A percentile compares a stretch with the other conserved stretches of the same genome.
Evolutionary conservation across 306 rosid species (phyloP).

Genomic region (Cercis canadensis): DNA sequence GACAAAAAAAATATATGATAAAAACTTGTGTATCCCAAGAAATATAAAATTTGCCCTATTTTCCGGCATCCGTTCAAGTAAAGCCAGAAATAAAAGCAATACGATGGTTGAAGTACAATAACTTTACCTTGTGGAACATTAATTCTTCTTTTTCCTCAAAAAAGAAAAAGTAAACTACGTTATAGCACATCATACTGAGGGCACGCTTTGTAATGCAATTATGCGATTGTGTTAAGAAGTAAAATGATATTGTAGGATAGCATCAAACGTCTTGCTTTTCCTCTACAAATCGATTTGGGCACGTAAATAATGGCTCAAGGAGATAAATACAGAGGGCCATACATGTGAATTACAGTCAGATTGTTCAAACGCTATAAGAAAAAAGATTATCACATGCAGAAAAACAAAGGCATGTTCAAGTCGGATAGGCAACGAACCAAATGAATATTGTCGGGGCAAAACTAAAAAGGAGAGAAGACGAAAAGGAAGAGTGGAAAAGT

Average conservation of each 20-base stretch:
- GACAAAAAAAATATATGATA: too few species aligned
- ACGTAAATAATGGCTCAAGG: conserved; percentile 1
- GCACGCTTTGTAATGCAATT: conserved; percentile 32
- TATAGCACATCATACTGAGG: conserved; percentile 23
- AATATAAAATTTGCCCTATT: too few species aligned
- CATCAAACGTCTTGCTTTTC: conserved; percentile 32
- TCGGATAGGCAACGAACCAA: background rate
- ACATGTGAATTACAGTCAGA: background rate
- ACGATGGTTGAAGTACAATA: conserved; percentile 14
- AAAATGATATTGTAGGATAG: conserved; percentile 31
- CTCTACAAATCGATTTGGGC: conserved; percentile 7
- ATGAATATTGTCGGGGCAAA: conserved; percentile 29
- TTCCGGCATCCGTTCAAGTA: background rate
- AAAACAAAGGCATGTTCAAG: background rate
- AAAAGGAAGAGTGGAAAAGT: too few species aligned
- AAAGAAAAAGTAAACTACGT: conserved; percentile 25
- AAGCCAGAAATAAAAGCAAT: background rate
- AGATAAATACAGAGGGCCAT: background rate
- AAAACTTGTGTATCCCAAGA: too few species aligned
- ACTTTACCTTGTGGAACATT: conserved; percentile 31
- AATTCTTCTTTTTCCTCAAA: background rate
- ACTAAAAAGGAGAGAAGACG: background rate
- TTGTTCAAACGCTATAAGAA: background rate
- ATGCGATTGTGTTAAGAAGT: conserved; percentile 16
- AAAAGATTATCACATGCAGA: conserved; percentile 25